Evolutionary conservation across 2,329 filamentous ascomycete species (phyloP).

Genomic region (Xylariaceae sp.): DNA sequence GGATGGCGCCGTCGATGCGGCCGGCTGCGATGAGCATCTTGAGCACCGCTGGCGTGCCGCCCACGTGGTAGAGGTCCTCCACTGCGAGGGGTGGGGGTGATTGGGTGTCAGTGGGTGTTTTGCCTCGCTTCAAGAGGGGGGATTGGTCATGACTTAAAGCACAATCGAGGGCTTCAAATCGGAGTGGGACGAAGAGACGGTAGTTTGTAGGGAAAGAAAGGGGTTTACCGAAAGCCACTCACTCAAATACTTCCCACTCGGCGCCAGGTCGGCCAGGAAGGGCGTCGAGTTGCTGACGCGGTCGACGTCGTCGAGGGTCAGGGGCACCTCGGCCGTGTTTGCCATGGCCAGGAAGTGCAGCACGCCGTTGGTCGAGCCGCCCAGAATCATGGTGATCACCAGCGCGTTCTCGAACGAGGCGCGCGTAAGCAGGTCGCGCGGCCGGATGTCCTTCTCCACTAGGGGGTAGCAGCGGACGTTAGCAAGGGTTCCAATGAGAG

Average conservation of each 20-base stretch:
- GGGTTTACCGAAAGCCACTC: too few species aligned
- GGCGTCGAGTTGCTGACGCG: slow-evolving; percentile 75
- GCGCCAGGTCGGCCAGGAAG: slow-evolving; percentile 78
- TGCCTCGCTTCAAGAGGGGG: too few species aligned
- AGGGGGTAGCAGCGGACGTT: neutral
- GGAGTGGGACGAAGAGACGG: neutral
- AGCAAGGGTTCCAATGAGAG: too few species aligned
- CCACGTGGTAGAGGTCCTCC: slow-evolving; percentile 69
- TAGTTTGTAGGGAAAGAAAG: too few species aligned
- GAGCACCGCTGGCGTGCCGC: slow-evolving; percentile 66
- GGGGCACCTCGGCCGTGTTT: slow-evolving; percentile 67
- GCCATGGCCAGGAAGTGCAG: slow-evolving; percentile 89
- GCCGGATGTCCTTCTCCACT: slow-evolving; percentile 73
- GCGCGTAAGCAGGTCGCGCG: slow-evolving; percentile 72
- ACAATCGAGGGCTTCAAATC: too few species aligned
- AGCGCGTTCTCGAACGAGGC: slow-evolving; percentile 81
- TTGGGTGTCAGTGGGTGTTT: too few species aligned
- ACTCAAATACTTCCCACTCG: slow-evolving; percentile 76
- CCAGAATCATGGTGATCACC: slow-evolving; percentile 85
- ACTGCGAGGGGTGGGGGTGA: slow-evolving; percentile 25
- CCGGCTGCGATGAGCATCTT: slow-evolving; percentile 66
- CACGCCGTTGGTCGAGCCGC: slow-evolving; percentile 82
- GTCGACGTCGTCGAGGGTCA: slow-evolving; percentile 78
- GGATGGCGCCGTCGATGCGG: slow-evolving; percentile 61
- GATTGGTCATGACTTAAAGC: too few species aligned